Base-by-base conservation (phyloP, 78 protist species). In the Paratrimastix pyriformis region DNA sequence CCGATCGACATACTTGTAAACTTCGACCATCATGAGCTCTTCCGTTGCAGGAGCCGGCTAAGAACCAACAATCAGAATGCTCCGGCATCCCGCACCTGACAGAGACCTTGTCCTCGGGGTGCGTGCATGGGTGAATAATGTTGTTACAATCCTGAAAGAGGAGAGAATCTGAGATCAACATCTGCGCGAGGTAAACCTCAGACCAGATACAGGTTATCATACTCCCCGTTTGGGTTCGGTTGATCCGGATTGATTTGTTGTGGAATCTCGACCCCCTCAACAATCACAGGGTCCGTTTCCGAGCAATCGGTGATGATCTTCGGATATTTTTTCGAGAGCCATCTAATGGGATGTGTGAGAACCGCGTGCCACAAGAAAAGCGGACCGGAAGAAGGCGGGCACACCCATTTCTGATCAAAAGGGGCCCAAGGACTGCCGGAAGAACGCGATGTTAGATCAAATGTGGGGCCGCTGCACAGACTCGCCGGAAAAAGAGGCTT, bases 171-270 rank as follows among this genome's bases (percentile, higher is more conserved):
- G 4, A 77, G 98, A 83, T 98, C 97, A 98, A 98, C 90, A 62
- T 98, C n/a, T n/a, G n/a, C n/a, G n/a, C n/a, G n/a, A n/a, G n/a
- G n/a, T n/a, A n/a, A n/a, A n/a, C n/a, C n/a, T n/a, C n/a, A n/a
- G n/a, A n/a, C 99, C n/a, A 98, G 85, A 76, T 98, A 98, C 29
- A 98, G 84, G 77, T 85, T 86, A 84, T 98, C 99, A 74, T 60
- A 92, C 55, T 88, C 92, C 0, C 90, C 93, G 33, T 90, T 90
- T 5, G 92, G 97, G 44, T 85, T 85, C 24, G 86, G 82, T 39
- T 8, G 37, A 40, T 68, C 13, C 3, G 33, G 29, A 46, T n/a
- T n/a, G n/a, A n/a, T n/a, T n/a, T 83, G 87, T 0, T n/a, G 43
- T 8, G 50, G 44, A 7, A 37, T 18, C 35, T 66, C 21, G n/a